Conservation (phyloP, 148 eudicot species). For the Nepenthes mirabilis region DNA sequence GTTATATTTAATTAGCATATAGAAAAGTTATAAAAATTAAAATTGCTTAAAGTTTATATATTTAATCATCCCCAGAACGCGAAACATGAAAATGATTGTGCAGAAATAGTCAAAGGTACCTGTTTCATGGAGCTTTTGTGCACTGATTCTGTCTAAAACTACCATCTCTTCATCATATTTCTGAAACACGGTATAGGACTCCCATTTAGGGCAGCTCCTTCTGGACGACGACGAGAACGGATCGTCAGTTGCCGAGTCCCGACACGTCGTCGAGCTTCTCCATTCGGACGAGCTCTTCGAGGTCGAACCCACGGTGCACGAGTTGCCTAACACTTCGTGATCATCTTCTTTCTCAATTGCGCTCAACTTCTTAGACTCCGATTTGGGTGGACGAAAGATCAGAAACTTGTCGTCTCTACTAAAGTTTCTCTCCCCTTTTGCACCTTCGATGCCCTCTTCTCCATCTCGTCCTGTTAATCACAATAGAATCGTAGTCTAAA, state of each 20-base stretch:
- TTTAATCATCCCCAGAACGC: too few species aligned
- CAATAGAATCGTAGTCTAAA: background rate
- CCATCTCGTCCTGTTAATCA: background rate
- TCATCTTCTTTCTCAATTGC: conserved; percentile 16
- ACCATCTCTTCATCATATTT: conserved; percentile 94
- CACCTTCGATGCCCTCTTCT: conserved; percentile 6
- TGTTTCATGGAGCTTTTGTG: conserved; percentile 87
- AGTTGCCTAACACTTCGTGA: conserved; percentile 45
- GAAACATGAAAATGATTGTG: too few species aligned
- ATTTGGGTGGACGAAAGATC: conserved; percentile 26
- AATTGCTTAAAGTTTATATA: too few species aligned
- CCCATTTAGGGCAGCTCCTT: conserved; percentile 95
- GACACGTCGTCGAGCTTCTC: conserved; percentile 72
- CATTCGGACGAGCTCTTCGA: conserved; percentile 90
- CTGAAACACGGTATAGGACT: conserved; percentile 83
- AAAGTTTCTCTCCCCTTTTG: conserved; percentile 3
- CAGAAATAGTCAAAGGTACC: conserved; percentile 19
- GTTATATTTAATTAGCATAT: too few species aligned
- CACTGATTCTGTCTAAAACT: conserved; percentile 64
- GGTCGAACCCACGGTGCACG: conserved; percentile 73
- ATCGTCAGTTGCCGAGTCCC: conserved; percentile 69
- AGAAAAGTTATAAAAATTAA: too few species aligned
- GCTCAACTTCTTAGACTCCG: conserved; percentile 27
- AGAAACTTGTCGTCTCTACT: conserved; percentile 16
- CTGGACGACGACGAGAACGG: conserved; percentile 87